Conservation (phyloP, 768 basidiomycete genomes). For the Trametes cinnabarina region DNA sequence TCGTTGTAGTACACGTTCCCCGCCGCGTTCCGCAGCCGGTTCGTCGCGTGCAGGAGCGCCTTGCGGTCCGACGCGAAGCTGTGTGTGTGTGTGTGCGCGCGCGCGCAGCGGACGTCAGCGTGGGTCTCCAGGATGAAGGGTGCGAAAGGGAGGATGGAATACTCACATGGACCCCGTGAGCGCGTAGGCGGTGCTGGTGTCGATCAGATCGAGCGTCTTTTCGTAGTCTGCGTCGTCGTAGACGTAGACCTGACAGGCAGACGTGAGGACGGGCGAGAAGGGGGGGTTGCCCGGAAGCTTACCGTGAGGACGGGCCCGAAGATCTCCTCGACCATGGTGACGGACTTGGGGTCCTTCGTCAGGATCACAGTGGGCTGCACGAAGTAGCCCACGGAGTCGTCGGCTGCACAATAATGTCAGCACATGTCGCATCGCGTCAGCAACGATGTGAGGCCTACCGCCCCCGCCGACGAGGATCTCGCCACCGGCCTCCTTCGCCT, state of each 20-base stretch:
- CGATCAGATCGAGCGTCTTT: slow-evolving; percentile 81
- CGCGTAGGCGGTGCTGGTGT: slow-evolving; percentile 83
- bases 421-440: background rate
- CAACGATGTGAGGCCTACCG: slow-evolving; percentile 39
- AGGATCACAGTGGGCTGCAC: slow-evolving; percentile 93
- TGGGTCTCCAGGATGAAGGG: slow-evolving; percentile 4
- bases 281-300: background rate
- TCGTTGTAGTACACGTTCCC: slow-evolving; percentile 99
- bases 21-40: slow-evolving; percentile 83
- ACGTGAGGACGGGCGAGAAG: too few relatives aligned
- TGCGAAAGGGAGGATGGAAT: background rate
- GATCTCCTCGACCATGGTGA: slow-evolving; percentile 93
- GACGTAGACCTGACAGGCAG: slow-evolving; percentile 84
- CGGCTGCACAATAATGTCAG: slow-evolving; percentile 43
- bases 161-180: slow-evolving; percentile 93
- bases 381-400: slow-evolving; percentile 91
- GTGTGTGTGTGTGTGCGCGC: slow-evolving; percentile 6
- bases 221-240: slow-evolving; percentile 88
- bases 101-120: background rate
- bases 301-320: slow-evolving; percentile 96
- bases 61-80: slow-evolving; percentile 85
- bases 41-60: slow-evolving; percentile 76
- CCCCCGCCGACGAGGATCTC: slow-evolving; percentile 86
- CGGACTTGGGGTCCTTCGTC: slow-evolving; percentile 82
- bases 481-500: slow-evolving; percentile 86